These are phyloP conservation scores for Lactarius evosmus DNA, from an alignment of 768 basidiomycete genomes.

Conservation along the genomic window DNA sequence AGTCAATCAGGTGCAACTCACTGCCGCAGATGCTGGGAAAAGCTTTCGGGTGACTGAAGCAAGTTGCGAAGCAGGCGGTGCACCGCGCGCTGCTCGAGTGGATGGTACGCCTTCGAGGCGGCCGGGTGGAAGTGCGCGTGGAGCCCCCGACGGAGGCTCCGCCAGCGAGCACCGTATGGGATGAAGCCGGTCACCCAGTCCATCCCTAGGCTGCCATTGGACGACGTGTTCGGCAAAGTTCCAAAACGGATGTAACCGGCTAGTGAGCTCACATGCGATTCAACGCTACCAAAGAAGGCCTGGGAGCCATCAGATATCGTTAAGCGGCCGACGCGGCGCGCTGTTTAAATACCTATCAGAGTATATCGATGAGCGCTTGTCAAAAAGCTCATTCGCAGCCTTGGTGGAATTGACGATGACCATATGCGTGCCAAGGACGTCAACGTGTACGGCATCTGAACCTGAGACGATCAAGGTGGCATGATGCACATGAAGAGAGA, in stretches of 20 bases:
- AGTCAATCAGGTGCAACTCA: not conserved
- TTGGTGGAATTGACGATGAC: slow-evolving; percentile 38
- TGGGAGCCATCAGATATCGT: not conserved
- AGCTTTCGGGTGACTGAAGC: slow-evolving; percentile 3
- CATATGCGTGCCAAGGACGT: slow-evolving; percentile 24
- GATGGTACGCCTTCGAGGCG: not conserved
- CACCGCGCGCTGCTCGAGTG: not conserved
- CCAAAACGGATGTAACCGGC: not conserved
- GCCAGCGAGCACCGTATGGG: slow-evolving; percentile 5
- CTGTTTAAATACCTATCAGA: slow-evolving; percentile 5
- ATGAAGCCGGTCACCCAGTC: not conserved
- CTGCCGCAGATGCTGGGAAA: slow-evolving; percentile 2
- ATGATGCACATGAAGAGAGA: not conserved
- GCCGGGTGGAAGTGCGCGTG: slow-evolving; percentile 5
- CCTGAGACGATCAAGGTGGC: not conserved
- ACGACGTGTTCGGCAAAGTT: not conserved
- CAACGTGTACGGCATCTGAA: slow-evolving; percentile 27
- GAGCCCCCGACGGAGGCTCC: not conserved
- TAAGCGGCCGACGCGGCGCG: not conserved
- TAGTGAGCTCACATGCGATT: not conserved
- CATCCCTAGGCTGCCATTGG: slow-evolving; percentile 29
- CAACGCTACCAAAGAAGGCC: slow-evolving; percentile 6
- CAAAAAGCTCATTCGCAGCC: slow-evolving; percentile 16
- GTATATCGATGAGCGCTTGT: slow-evolving; percentile 10
- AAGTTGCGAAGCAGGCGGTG: slow-evolving; percentile 4